Evolutionary conservation across 768 basidiomycete species (phyloP), one percentile per base, ranked within the genome.

Genomic region (Hemileccinum rubropunctum): DNA sequence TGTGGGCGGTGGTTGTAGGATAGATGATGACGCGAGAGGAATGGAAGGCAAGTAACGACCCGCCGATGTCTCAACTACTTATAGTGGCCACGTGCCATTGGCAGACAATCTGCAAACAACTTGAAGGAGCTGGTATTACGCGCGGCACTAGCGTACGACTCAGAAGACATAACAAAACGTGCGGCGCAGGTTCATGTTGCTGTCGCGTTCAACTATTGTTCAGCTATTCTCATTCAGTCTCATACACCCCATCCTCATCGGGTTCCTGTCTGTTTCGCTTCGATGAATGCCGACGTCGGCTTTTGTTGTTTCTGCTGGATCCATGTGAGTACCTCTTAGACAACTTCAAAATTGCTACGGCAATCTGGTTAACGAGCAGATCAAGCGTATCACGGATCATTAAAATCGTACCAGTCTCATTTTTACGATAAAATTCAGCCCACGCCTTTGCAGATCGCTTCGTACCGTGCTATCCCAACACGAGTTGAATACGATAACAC

Each of bases 391-490:
- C n/a, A 47, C 6, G 21, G 21, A 48, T 35, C 32, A n/a, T 46
- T 37, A 14, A n/a, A 55, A 36, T 66, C 68, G 35, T 44, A 83
- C 85, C 67, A 50, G 61, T 42, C 62, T 81, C 77, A 52, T 81
- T 68, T 50, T 69, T 71, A 27, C 82, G 73, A 57, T 79, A 83
- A 55, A 76, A 81, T 59, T 84, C 82, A 17, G 69, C 73, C 84
- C 84, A 87, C 7, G 82, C 73, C 57, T 79, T 83, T 3, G 64
- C 61, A 32, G 79, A 71, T 52, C 85, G 72, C 28, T 54, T 57
- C 14, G 61, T 65, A 58, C 77, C 78, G 59, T 77, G 73, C 84
- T 86, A 39, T 7, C 44, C 26, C 33, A n/a, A 42, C 45, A 45
- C 56, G 36, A 56, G 44, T 41, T 12, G 26, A 39, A 32, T 18